Base-by-base conservation (phyloP, 2,329 filamentous ascomycete genomes). In the Cadophora malorum region DNA sequence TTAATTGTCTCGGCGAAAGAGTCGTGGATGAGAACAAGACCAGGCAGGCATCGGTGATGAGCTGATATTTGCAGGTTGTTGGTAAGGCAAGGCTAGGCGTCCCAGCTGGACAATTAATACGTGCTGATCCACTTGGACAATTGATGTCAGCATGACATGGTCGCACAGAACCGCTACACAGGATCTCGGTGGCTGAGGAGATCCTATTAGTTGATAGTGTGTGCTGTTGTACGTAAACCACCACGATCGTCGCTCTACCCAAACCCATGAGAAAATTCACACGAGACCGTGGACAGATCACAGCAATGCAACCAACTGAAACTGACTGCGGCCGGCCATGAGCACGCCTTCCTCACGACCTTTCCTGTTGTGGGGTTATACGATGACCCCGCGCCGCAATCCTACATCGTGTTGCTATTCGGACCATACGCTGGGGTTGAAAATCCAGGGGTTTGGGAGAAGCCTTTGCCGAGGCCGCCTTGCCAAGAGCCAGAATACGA, bases 311-410 rank as follows among this genome's bases (percentile, higher is more conserved):
- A 33, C 52, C 28, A 4, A 55, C 16, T 33, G 12, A 55, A n/a
- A 55, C 25, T 33, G 52, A 33, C 52, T 33, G 52, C 52, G 52
- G 52, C 21, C n/a, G 21, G 49, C 28, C 52, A 55, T 28, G 52
- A 55, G 52, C 28, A 55, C 52, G 25, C 52, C n/a, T 19, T n/a
- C 6, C 45, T 49, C 45, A 33, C 16, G 25, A n/a, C 23, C 25
- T 55, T 53, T 55, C 52, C 52, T 10, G 16, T 33, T 55, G 16
- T 33, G 52, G 52, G 14, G 52, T 33, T 55, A 55, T 55, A 55
- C 52, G 52, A 55, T 33, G 25, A 19, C 28, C 23, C 52, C 23
- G 28, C 52, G 52, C 52, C 52, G 25, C 52, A 55, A 33, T 33
- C 28, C 14, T 55, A 16, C 25, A 19, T 55, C 52, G 28, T 55